These are phyloP conservation scores for Rhododendron ovatum DNA, from an alignment of 148 eudicot genomes.

Conservation along the genomic window DNA sequence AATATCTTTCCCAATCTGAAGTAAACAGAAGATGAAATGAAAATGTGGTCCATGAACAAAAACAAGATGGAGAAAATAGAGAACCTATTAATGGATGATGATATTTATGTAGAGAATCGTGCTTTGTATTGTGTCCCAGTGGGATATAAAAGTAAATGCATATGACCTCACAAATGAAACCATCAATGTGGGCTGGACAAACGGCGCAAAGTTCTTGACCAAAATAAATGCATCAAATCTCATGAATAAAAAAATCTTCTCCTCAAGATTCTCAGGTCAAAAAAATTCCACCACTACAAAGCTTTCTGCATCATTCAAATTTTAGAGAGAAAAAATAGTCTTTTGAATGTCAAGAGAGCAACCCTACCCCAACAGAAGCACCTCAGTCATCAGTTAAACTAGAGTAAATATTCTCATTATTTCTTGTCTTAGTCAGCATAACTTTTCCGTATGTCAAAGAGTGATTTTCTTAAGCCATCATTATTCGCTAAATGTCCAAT, in stretches of 20 bases:
- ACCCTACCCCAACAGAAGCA: not conserved
- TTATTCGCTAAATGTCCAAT: not conserved
- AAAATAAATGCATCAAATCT: not conserved
- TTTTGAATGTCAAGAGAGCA: not conserved
- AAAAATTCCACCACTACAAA: not conserved
- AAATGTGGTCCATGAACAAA: not conserved
- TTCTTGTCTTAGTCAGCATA: too few species aligned
- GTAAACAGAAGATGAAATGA: conserved; percentile 6
- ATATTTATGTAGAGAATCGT: not conserved
- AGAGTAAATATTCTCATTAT: too few species aligned
- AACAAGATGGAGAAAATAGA: not conserved
- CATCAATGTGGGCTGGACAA: not conserved
- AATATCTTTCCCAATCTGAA: conserved; percentile 94
- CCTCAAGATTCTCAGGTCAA: not conserved
- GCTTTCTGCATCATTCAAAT: too few species aligned
- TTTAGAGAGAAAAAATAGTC: not conserved
- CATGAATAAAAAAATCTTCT: not conserved
- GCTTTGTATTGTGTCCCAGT: not conserved
- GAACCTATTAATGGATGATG: not conserved
- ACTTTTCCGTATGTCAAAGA: too few species aligned
- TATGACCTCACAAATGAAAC: not conserved
- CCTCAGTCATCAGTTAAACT: not conserved
- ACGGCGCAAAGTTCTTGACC: not conserved
- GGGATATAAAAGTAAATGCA: not conserved
- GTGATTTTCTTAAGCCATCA: not conserved